Conservation (phyloP, 2,329 filamentous ascomycete genomes). For the Grosmannia clavigera region DNA sequence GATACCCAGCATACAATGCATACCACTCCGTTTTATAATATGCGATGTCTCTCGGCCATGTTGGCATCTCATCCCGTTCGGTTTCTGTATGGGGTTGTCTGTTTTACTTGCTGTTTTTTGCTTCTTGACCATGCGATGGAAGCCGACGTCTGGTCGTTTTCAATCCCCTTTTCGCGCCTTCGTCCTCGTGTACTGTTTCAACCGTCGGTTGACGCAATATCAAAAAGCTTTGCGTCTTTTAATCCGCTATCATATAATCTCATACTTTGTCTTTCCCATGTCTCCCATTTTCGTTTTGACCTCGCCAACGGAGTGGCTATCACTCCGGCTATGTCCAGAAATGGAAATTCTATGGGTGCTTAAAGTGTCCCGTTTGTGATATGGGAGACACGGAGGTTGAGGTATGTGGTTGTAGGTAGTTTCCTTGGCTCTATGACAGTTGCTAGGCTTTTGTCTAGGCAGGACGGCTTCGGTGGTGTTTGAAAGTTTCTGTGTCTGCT, state of each 20-base stretch:
- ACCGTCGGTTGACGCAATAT: background rate
- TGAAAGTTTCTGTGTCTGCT: background rate
- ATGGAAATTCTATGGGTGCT: background rate
- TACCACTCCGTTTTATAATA: conserved; percentile 15
- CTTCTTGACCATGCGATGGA: background rate
- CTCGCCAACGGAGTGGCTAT: background rate
- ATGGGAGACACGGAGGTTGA: background rate
- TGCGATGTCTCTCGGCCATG: conserved; percentile 9
- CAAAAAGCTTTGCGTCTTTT: conserved; percentile 1
- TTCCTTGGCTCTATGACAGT: background rate
- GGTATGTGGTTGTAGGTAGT: background rate
- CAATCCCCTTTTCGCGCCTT: background rate
- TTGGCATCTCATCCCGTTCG: conserved; percentile 5
- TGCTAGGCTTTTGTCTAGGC: background rate
- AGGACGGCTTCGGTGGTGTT: background rate
- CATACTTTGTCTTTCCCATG: background rate
- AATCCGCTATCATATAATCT: conserved; percentile 2
- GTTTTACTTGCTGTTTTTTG: background rate
- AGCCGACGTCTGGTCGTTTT: background rate
- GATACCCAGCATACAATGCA: conserved; percentile 50
- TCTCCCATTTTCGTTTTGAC: background rate
- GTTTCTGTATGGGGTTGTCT: background rate
- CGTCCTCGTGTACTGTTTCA: background rate
- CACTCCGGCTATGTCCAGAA: background rate
- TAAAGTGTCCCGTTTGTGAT: background rate